These are phyloP conservation scores for Saccharomyces hybrid DNA, from an alignment of 1,139 yeast genomes.

Conservation along the genomic window DNA sequence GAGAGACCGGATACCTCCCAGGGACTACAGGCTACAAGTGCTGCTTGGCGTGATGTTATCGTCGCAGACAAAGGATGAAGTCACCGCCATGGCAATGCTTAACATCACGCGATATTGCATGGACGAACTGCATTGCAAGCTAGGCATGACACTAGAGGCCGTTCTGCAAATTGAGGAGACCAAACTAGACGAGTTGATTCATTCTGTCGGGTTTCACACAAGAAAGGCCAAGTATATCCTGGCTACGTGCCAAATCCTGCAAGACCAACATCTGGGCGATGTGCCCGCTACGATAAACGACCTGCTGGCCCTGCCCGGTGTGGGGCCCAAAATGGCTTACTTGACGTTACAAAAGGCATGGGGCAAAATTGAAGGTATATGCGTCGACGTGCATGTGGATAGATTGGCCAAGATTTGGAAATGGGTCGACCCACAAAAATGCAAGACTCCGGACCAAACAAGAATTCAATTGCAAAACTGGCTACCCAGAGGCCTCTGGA, in stretches of 20 bases:
- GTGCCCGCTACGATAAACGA: conserved; percentile 64
- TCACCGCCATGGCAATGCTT: conserved; percentile 66
- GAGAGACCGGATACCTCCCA: conserved; percentile 34
- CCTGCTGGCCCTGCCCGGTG: conserved; percentile 71
- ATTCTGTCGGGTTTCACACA: conserved; percentile 79
- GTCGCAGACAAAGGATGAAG: conserved; percentile 87
- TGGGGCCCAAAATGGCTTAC: conserved; percentile 94
- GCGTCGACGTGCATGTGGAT: conserved; percentile 90
- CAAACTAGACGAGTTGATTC: conserved; percentile 60
- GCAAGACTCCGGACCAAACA: conserved; percentile 68
- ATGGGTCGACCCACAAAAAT: conserved; percentile 53
- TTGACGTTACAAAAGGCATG: conserved; percentile 76
- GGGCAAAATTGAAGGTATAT: conserved; percentile 70
- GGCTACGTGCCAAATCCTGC: conserved; percentile 48
- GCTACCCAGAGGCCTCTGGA: conserved; percentile 72
- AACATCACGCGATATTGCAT: conserved; percentile 45
- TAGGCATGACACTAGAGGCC: conserved; percentile 39
- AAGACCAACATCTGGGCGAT: conserved; percentile 51
- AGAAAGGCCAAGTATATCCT: conserved; percentile 70
- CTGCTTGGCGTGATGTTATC: conserved; percentile 78
- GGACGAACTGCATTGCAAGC: conserved; percentile 29
- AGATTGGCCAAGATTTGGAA: conserved; percentile 74
- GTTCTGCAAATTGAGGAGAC: conserved; percentile 46
- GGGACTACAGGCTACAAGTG: conserved; percentile 59
- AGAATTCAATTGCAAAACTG: conserved; percentile 61